Base-by-base conservation (phyloP, 2,329 filamentous ascomycete species). In the Beauveria sp. region DNA sequence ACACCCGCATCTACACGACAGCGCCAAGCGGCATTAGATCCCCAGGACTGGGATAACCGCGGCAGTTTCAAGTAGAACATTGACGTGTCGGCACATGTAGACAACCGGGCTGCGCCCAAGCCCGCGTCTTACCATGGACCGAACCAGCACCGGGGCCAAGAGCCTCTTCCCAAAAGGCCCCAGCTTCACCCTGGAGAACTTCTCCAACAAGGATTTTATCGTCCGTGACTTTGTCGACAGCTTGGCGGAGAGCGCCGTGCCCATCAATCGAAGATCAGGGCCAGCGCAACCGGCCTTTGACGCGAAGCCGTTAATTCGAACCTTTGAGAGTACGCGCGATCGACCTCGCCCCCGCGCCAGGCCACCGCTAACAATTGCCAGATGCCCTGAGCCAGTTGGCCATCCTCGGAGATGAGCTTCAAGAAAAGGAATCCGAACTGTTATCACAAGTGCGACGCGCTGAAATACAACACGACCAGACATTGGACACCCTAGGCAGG, bases 221-320 rank as follows among this genome's bases (percentile, higher is more conserved):
- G 93, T 98, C 67, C 92, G 96, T 71, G 95, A 99, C 77, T 99
- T 99, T 73, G 88, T 99, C 69, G 96, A 99, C 73, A 86, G 88
- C 57, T 86, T 99, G 62, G 95, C 93, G 56, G 93, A 98, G 65
- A 89, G 82, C 67, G 90, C 91, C 24, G 84, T 91, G 42, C 88
- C 90, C n/a, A 80, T 83, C 24, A 90, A 88, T 70, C 90, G 95
- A 60, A 88, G 90, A 63, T 97, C 93, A 16, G 87, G 84, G 8
- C 82, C 84, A 65, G 80, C 78, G 64, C 81, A 79, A 71, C 81
- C 82, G 64, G 77, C 81, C 5, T 99, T 99, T 77, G 95, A 99
- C 70, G 92, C 95, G 0, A 99, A 99, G 76, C 96, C 95, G 38
- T 80, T 99, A 68, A 99, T 99, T 69, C 88, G 95, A 63, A 93